phyloP scores from a whole-genome alignment of 2,329 filamentous ascomycete genomes.

The Scytalidium lignicola region DNA sequence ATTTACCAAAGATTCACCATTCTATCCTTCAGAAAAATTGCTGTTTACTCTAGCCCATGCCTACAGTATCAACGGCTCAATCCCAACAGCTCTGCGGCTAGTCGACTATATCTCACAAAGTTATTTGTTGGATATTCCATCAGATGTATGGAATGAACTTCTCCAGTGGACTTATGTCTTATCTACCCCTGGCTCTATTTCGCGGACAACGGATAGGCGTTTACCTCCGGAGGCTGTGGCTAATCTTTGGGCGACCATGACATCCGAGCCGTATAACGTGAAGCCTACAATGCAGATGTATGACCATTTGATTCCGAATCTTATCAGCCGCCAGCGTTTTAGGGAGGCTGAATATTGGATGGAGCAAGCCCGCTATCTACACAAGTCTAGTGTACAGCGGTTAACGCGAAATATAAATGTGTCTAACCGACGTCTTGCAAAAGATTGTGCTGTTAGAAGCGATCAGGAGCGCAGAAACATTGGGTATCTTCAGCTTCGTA shows the following conservation, averaged over 20 bases:
- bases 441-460: background rate
- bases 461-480: background rate
- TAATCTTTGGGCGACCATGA: slow-evolving; percentile 24
- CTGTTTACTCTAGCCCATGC: slow-evolving; percentile 63
- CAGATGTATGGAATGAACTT: slow-evolving; percentile 59
- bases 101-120: slow-evolving; percentile 57
- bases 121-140: slow-evolving; percentile 53
- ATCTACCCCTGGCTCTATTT: slow-evolving; percentile 26
- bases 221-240: slow-evolving; percentile 16
- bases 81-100: slow-evolving; percentile 52
- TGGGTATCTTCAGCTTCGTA: background rate
- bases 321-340: slow-evolving; percentile 10
- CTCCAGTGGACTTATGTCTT: slow-evolving; percentile 63
- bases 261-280: slow-evolving; percentile 23
- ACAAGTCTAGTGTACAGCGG: slow-evolving; percentile 4
- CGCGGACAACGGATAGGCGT: background rate
- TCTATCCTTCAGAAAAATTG: slow-evolving; percentile 53
- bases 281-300: slow-evolving; percentile 23
- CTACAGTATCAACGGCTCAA: slow-evolving; percentile 61
- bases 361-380: slow-evolving; percentile 9
- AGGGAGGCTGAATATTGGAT: slow-evolving; percentile 13
- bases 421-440: background rate
- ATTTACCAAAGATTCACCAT: slow-evolving; percentile 43
- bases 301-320: slow-evolving; percentile 15
- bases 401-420: background rate